Evolutionary conservation across 441 rosid genomes (phyloP), one percentile per base, ranked within the genome.

Genomic region (Gossypium davidsonii): DNA sequence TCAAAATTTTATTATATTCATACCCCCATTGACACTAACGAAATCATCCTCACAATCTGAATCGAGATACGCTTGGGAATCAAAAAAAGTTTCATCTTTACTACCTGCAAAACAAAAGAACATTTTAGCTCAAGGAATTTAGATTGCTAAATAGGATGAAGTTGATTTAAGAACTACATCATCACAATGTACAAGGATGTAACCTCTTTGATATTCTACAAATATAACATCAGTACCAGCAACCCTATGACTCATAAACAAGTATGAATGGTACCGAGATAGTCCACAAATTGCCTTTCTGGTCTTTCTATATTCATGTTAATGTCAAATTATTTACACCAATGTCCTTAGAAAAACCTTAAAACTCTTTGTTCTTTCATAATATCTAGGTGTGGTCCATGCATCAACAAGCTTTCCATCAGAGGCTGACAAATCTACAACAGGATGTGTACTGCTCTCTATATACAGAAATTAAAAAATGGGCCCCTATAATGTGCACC

Each of bases 31-130:
- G 69, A 95, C 99, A 73, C 99, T 95, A 74, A 76, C 81, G 81
- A 91, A 93, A 80, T 91, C 98, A 67, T 91, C 97, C n/a, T 93
- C 98, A 11, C 92, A 89, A 65, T 92, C 97, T 0, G 95, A 89
- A 17, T 90, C 97, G 46, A 93, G 63, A 86, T 86, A 91, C 2
- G 86, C 77, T 77, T 73, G 88, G 3, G 98, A 85, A 81, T 94
- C 99, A 60, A 90, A 92, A 87, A 95, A 95, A 18, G 77, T 58
- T 61, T 95, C 99, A 55, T 93, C 96, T 85, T 83, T 91, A 74
- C 93, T 91, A 64, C 95, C 99, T 93, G 87, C 83, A 75, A 34
- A 52, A 56, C 67, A 31, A 15, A 71, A 71, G 69, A 71, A 15
- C 8, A 4, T 5, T 42, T 31, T 46, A 71, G 28, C 14, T 76